Base-by-base conservation (phyloP, 202 grass and related monocot species). In the Setaria viridis region DNA sequence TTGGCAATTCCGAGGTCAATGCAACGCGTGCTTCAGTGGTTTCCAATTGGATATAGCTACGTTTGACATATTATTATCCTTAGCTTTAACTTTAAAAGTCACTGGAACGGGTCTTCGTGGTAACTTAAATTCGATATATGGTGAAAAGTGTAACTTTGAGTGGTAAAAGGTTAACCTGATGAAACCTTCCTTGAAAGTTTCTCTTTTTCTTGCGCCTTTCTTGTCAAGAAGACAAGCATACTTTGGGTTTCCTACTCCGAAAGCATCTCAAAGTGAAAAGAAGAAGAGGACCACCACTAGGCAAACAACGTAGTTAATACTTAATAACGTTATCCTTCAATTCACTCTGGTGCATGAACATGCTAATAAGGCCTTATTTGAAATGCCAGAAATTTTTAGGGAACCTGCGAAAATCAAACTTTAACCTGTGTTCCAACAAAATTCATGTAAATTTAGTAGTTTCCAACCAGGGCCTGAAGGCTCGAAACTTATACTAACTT, bases 1-100 rank as follows among this genome's bases (percentile, higher is more conserved):
- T 11, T 86, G 83, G 6, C 37, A 72, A 78, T 78, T 62, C 57
- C 88, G 72, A 90, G 78, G 78, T 90, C 78, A 86, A 78, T 57
- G 64, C 57, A 46, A 75, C 50, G 21, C 70, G 21, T 84, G 41
- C 6, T 80, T 48, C 4, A 43, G 34, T 82, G 41, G 45, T 29
- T 29, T 37, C 29, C 32, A 76, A 47, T 9, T 43, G 11, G 57
- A 10, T 59, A 14, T 42, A 3, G 4, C 2, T 82, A 87, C 78
- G 82, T 79, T 91, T 83, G 78, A 69, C 82, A 81, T 89, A 35
- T 35, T 35, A 35, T 35, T 35, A 35, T 35, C 3, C 34, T 35
- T 35, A 35, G 34, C 34, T 35, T 35, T 35, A 35, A 35, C 34
- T 35, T 35, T 35, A 35, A 35, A 35, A 35, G 34, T 35, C 34